Evolutionary conservation across 23 red algal species (phyloP).

Genomic region (Pyropia haitanensis): DNA sequence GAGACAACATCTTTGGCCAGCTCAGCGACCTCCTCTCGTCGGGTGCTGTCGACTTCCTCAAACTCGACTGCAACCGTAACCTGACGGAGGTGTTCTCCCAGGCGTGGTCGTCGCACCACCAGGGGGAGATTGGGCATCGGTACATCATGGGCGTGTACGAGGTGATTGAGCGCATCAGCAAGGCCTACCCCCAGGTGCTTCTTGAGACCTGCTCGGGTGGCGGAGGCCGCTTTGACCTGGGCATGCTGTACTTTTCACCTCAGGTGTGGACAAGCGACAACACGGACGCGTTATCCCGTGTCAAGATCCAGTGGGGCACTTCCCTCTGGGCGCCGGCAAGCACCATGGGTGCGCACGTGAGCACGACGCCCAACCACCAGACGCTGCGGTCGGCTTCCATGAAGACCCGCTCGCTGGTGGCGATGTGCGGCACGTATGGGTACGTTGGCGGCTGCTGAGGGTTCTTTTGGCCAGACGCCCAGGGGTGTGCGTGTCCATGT

Average conservation of each 20-base stretch:
- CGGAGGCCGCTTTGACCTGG: slow-evolving; percentile 84
- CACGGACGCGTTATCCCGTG: slow-evolving; percentile 83
- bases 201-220: slow-evolving; percentile 92
- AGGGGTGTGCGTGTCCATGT: too few relatives aligned
- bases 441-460: slow-evolving; percentile 5
- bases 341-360: slow-evolving; percentile 81
- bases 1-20: slow-evolving; percentile 64
- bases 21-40: slow-evolving; percentile 40
- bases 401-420: slow-evolving; percentile 88
- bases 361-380: slow-evolving; percentile 89
- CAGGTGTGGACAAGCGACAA: slow-evolving; percentile 98
- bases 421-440: slow-evolving; percentile 93
- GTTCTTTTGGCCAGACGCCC: too few relatives aligned
- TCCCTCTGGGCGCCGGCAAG: slow-evolving; percentile 65
- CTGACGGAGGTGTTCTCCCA: slow-evolving; percentile 92
- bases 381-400: slow-evolving; percentile 82
- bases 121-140: slow-evolving; percentile 90
- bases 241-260: slow-evolving; percentile 71
- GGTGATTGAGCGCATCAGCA: slow-evolving; percentile 66
- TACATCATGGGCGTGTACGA: slow-evolving; percentile 95
- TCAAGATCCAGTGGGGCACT: slow-evolving; percentile 86
- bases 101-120: slow-evolving; percentile 49
- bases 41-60: slow-evolving; percentile 67
- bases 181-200: slow-evolving; percentile 69
- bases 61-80: slow-evolving; percentile 91